phyloP scores from a whole-genome alignment of 179 eudicot genomes.

The Heliamphora pulchella region DNA sequence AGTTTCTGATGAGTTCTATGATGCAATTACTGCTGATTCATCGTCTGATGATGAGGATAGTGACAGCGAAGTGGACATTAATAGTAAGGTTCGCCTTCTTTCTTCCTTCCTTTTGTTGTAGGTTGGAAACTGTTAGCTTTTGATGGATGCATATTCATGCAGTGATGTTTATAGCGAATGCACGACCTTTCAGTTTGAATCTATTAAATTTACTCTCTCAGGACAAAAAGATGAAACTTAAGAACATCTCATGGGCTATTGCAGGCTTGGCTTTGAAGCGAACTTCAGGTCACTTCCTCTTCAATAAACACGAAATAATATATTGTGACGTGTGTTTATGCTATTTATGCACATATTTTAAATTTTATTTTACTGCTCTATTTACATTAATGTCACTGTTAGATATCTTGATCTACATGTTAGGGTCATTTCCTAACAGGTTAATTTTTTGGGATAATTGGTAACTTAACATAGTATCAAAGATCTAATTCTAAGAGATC shows the following conservation, averaged over 20 bases:
- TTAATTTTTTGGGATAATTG: no score
- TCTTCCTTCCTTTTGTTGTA: conserved; percentile 13
- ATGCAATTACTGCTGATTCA: conserved; percentile 67
- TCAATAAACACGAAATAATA: neutral
- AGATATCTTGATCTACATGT: neutral
- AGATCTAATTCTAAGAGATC: no score
- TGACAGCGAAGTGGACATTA: conserved; percentile 38
- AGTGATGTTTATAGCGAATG: conserved; percentile 8
- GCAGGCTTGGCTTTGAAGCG: conserved; percentile 45
- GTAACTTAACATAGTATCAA: no score
- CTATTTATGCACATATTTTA: neutral
- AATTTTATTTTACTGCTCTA: neutral
- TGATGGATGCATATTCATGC: neutral
- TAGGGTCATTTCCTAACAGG: no score
- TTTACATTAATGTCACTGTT: neutral
- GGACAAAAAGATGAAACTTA: conserved; percentile 52
- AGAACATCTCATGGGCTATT: conserved; percentile 63
- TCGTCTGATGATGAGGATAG: conserved; percentile 59
- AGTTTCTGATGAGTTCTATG: conserved; percentile 74
- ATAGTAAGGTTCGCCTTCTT: conserved; percentile 47
- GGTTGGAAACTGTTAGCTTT: neutral
- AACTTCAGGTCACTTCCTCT: conserved; percentile 39
- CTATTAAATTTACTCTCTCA: conserved; percentile 24
- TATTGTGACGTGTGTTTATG: neutral
- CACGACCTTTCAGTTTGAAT: conserved; percentile 14